phyloP scores from a whole-genome alignment of 2,329 filamentous ascomycete species.

The Coleophoma crateriformis region DNA sequence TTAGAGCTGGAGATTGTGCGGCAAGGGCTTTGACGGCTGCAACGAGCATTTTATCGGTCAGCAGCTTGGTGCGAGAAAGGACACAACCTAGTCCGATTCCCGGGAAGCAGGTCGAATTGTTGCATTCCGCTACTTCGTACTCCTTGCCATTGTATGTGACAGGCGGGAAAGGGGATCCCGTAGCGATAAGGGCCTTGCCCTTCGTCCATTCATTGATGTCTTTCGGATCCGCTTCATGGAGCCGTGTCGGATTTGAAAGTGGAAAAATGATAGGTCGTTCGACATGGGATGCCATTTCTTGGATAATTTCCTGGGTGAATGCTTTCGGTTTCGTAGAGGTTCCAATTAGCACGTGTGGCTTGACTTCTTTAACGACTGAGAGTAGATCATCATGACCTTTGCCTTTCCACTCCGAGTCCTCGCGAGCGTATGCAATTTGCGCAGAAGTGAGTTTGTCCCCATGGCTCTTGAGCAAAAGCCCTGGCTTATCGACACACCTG shows the following conservation, averaged over 20 bases:
- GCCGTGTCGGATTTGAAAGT: conserved; percentile 76
- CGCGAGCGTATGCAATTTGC: conserved; percentile 62
- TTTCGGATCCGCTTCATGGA: conserved; percentile 75
- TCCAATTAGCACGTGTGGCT: conserved; percentile 77
- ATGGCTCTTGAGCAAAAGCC: conserved; percentile 62
- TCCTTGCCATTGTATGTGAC: conserved; percentile 53
- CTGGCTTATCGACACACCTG: conserved; percentile 78
- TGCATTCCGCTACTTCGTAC: conserved; percentile 68
- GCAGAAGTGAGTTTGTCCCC: conserved; percentile 57
- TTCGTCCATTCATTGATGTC: conserved; percentile 76
- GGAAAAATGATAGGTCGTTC: conserved; percentile 74
- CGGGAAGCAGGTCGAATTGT: conserved; percentile 82
- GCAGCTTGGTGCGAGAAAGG: conserved; percentile 57
- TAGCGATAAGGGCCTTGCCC: conserved; percentile 73
- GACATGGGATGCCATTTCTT: conserved; percentile 70
- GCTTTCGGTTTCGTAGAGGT: conserved; percentile 73
- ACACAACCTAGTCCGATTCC: conserved; percentile 79
- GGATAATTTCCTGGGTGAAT: conserved; percentile 69
- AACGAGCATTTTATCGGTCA: conserved; percentile 77
- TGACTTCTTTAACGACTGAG: conserved; percentile 62
- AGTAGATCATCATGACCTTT: conserved; percentile 54
- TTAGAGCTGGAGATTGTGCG: conserved; percentile 62
- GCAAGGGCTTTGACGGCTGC: conserved; percentile 72
- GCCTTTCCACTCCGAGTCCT: conserved; percentile 56
- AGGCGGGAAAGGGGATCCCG: conserved; percentile 75